Percentiles rank a stretch among this genome's conserved stretches.
These are phyloP conservation scores for Colletotrichum lindemuthianum DNA, from an alignment of 2,329 filamentous ascomycete species.

Conservation along the genomic window DNA sequence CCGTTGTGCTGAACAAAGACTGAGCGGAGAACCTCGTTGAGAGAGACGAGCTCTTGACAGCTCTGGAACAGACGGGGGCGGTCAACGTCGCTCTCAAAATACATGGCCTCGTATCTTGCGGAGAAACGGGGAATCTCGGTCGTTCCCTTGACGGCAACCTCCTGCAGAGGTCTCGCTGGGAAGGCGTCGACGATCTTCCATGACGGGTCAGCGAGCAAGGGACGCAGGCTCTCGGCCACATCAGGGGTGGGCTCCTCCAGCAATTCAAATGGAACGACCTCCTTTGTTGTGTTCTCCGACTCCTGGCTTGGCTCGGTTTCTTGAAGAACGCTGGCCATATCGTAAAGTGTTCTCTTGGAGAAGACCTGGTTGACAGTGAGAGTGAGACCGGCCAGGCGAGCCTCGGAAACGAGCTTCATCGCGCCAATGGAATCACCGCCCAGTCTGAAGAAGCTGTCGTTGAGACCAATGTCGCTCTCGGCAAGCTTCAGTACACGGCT, in stretches of 20 bases:
- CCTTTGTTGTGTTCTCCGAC: constrained; percentile 24
- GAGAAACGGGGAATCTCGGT: constrained; percentile 68
- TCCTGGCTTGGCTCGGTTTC: constrained; percentile 43
- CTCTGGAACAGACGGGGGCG: constrained; percentile 57
- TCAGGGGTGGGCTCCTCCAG: constrained; percentile 58
- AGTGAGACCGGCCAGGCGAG: constrained; percentile 57
- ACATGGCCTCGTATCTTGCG: constrained; percentile 71
- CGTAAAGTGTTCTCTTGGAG: constrained; percentile 55
- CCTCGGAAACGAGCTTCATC: constrained; percentile 69
- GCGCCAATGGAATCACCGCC: constrained; percentile 69
- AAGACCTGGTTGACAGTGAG: constrained; percentile 68
- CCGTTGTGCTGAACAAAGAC: constrained; percentile 67
- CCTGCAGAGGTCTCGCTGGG: constrained; percentile 67
- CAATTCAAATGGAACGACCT: constrained; percentile 61
- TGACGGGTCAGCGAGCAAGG: constrained; percentile 59
- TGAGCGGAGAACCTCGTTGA: constrained; percentile 73
- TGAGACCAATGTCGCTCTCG: constrained; percentile 59
- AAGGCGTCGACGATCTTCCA: constrained; percentile 66
- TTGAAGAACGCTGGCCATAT: constrained; percentile 63
- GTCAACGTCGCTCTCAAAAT: constrained; percentile 64
- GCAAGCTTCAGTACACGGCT: constrained; percentile 54
- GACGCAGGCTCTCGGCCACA: constrained; percentile 51
- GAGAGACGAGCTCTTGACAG: constrained; percentile 65
- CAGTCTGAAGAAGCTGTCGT: constrained; percentile 69
- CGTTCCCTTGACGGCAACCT: constrained; percentile 68